A percentile compares a stretch with the other conserved stretches of the same genome.
These are phyloP conservation scores for Immersiella caudata DNA, from an alignment of 495 filamentous ascomycete genomes.

Conservation along the genomic window DNA sequence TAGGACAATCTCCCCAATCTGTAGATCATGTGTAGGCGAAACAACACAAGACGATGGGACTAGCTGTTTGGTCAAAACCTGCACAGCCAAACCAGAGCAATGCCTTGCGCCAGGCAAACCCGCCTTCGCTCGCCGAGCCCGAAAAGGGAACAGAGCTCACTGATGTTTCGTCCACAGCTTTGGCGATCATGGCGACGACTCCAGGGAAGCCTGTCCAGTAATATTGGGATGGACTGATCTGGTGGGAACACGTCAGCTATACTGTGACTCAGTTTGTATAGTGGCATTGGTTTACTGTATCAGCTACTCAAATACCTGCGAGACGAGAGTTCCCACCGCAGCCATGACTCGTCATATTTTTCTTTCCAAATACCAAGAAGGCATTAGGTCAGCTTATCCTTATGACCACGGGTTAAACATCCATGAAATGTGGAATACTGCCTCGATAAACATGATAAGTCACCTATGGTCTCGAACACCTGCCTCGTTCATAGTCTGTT, in stretches of 20 bases:
- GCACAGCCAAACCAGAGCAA: neutral
- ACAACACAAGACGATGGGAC: constrained; percentile 1
- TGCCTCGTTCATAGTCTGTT: neutral
- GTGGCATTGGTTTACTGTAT: neutral
- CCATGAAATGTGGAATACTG: too few species aligned
- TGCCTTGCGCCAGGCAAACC: neutral
- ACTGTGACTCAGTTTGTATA: neutral
- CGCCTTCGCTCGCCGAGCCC: neutral
- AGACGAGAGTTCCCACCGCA: too few species aligned
- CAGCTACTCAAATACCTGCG: neutral
- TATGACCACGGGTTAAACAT: neutral
- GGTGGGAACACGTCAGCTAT: neutral
- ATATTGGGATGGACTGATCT: neutral
- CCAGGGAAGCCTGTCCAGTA: neutral
- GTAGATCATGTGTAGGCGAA: constrained; percentile 9
- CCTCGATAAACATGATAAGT: too few species aligned
- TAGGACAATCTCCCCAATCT: constrained; percentile 14
- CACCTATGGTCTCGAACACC: neutral
- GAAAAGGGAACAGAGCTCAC: neutral
- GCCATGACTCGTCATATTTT: neutral
- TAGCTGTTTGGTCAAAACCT: neutral
- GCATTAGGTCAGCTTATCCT: neutral
- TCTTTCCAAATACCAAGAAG: neutral
- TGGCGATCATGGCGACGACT: neutral
- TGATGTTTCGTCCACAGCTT: neutral